These are phyloP conservation scores for Metschnikowia dekortorum DNA, from an alignment of 805 yeast genomes.

Conservation along the genomic window DNA sequence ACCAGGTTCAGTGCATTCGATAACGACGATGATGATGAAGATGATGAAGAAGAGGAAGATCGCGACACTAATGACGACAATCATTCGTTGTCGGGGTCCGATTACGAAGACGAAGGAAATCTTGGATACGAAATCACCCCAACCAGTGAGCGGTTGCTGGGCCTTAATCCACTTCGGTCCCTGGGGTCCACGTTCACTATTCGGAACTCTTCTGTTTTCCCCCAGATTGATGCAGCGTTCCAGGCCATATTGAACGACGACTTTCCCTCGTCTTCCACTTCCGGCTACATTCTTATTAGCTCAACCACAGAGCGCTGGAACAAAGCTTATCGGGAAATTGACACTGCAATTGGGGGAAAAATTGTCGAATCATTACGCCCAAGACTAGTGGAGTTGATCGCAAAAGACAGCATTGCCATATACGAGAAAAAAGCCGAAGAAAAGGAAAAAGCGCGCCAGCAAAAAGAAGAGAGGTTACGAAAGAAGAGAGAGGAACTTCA, in stretches of 20 bases:
- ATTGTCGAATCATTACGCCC: conserved; percentile 1
- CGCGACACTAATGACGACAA: conserved; percentile 18
- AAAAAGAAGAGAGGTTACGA: conserved; percentile 26
- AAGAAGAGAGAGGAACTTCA: conserved; percentile 30
- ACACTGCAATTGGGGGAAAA: neutral
- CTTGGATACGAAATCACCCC: neutral
- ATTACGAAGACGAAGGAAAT: neutral
- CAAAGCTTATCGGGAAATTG: conserved; percentile 28
- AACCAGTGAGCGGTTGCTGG: neutral
- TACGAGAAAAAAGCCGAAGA: conserved; percentile 27
- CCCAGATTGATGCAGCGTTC: conserved; percentile 24
- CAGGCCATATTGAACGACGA: conserved; percentile 15
- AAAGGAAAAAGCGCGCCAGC: conserved; percentile 21
- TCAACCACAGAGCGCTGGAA: conserved; percentile 69
- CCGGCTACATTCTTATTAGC: conserved; percentile 25
- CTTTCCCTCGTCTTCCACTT: conserved; percentile 7
- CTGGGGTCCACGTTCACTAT: neutral
- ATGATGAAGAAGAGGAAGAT: conserved; percentile 11
- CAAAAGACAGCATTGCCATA: conserved; percentile 44
- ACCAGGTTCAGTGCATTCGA: conserved; percentile 8
- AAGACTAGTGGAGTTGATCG: conserved; percentile 30
- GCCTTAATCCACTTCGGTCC: neutral
- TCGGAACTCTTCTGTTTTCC: conserved; percentile 5
- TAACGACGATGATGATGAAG: conserved; percentile 16
- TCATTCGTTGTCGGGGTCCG: conserved; percentile 6